These are phyloP conservation scores for Neospermospora avenae DNA, from an alignment of 2,329 filamentous ascomycete species.

Conservation along the genomic window DNA sequence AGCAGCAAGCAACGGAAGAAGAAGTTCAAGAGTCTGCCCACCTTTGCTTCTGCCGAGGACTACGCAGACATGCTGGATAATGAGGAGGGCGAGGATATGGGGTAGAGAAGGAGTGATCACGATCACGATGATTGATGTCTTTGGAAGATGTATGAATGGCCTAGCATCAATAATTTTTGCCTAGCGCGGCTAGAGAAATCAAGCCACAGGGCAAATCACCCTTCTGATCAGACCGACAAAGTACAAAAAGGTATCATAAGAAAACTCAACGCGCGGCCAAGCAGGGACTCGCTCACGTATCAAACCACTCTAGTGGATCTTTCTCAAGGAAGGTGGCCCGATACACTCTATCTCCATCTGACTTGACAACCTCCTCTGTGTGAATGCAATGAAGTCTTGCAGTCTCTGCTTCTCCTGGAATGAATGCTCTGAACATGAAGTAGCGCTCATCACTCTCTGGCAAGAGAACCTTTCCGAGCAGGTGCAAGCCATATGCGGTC, in stretches of 20 bases:
- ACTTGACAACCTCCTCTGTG: constrained; percentile 42
- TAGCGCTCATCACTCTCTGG: constrained; percentile 40
- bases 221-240: too few species aligned
- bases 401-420: constrained; percentile 39
- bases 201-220: background rate
- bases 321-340: constrained; percentile 45
- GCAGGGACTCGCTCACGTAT: constrained; percentile 35
- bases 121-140: background rate
- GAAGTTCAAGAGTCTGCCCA: constrained; percentile 85
- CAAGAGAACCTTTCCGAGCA: constrained; percentile 49
- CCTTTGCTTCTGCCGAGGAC: constrained; percentile 89
- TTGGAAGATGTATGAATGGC: background rate
- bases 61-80: constrained; percentile 81
- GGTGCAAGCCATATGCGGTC: constrained; percentile 43
- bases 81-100: constrained; percentile 54
- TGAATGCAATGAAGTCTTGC: constrained; percentile 46
- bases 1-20: constrained; percentile 63
- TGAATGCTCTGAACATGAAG: constrained; percentile 48
- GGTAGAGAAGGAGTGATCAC: background rate
- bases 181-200: background rate
- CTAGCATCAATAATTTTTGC: background rate
- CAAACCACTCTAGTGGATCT: constrained; percentile 53
- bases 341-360: constrained; percentile 43
- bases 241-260: background rate
- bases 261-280: background rate